A percentile compares a stretch with the other conserved stretches of the same genome.
Conservation (phyloP, 192 early-diverging fungal species). For the Coemansia reversa region DNA sequence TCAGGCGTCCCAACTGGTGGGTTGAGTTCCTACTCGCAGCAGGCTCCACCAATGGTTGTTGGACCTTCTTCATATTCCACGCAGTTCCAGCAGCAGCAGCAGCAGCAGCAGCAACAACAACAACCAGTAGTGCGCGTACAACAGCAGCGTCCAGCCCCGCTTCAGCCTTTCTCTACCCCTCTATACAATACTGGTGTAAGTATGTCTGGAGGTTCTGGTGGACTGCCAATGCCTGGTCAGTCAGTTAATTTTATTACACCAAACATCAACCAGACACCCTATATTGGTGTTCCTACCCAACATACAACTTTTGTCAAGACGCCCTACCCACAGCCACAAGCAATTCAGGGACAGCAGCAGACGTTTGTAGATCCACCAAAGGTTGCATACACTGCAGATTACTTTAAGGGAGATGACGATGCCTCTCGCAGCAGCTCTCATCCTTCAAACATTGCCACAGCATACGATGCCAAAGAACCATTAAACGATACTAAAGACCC, state of each 20-base stretch:
- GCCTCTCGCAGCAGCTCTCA: conserved; percentile 8
- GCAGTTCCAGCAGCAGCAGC: conserved; percentile 13
- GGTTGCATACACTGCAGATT: conserved; percentile 26
- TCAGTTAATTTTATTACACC: conserved; percentile 21
- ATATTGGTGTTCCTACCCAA: conserved; percentile 5
- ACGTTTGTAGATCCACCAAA: conserved; percentile 1
- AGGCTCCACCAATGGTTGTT: not conserved
- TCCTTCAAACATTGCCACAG: conserved; percentile 8
- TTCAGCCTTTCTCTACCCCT: not conserved
- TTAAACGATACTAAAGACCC: too few species aligned
- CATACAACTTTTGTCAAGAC: conserved; percentile 33
- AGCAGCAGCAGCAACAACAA: conserved; percentile 13
- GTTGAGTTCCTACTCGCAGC: conserved; percentile 11
- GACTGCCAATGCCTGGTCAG: conserved; percentile 6
- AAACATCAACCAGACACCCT: conserved; percentile 14
- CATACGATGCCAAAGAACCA: too few species aligned
- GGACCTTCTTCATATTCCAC: not conserved
- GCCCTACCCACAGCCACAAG: conserved; percentile 25
- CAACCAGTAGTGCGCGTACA: not conserved
- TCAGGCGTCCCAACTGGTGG: conserved; percentile 3
- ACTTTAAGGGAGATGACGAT: conserved; percentile 15
- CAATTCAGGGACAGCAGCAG: conserved; percentile 1
- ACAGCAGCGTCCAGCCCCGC: not conserved
- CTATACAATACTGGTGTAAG: not conserved
- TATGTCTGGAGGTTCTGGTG: not conserved